Base-by-base conservation (phyloP, 1,284 basidiomycete species). In the Neotropicomus parvogracilis region DNA sequence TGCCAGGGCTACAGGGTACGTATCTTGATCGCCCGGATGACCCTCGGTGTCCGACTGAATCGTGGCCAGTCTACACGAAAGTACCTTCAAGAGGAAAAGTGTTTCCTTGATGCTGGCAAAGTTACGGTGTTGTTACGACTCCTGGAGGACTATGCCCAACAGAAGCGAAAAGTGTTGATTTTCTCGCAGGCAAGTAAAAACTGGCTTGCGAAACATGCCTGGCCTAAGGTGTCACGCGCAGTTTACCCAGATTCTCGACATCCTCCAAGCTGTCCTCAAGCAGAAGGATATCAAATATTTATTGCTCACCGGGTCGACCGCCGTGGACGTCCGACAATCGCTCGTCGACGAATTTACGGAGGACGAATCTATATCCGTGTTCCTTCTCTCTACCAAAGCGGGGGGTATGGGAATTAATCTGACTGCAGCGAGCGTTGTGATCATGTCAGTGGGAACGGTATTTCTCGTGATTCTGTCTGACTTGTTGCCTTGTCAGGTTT, bases 341-440 rank as follows among this genome's bases (percentile, higher is more conserved):
- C 69, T 99, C 4, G 95, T 99, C 0, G 97, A 99, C 62, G 88
- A 97, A 64, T 99, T 98, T 68, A 95, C 90, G n/a, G 89, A 95
- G 59, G 91, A 97, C 62, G 77, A 83, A 21, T 78, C 80, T n/a
- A 97, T 99, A 60, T 79, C 85, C 17, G 87, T 97, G 26, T 99
- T 99, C 70, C 73, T 99, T 5, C 76, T 99, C 1, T 97, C 94
- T 6, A 99, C 97, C 0, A 94, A 94, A 67, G 97, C 97, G 0
- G 97, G 91, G 19, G 88, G 87, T 12, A 89, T 91, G 88, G 83
- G 93, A 42, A 91, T 95, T 67, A 95, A 95, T 65, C 68, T 95
- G 54, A 94, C 90, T 1, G 91, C 93, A 2, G 94, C 94, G 1
- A 92, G 88, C 34, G 91, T 94, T 27, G 94, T 97, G 26, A 88